These are phyloP conservation scores for Candida sanyaensis DNA, from an alignment of 1,139 yeast species.

Conservation along the genomic window DNA sequence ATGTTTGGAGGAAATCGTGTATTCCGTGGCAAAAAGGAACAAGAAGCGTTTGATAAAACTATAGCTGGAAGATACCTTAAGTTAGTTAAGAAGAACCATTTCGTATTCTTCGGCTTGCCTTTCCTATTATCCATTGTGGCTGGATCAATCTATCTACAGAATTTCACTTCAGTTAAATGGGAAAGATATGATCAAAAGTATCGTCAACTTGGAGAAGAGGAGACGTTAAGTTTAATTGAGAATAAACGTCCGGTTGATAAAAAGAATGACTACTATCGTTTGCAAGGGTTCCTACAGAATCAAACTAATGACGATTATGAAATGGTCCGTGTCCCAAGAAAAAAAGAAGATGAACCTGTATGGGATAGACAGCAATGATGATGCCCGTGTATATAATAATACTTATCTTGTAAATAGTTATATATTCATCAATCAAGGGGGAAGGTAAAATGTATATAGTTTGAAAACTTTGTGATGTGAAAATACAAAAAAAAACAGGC, in stretches of 20 bases:
- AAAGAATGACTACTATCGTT: slow-evolving; percentile 80
- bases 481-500: too few species aligned
- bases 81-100: slow-evolving; percentile 68
- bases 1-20: slow-evolving; percentile 37
- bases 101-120: slow-evolving; percentile 81
- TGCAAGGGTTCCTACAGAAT: slow-evolving; percentile 81
- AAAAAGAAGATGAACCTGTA: slow-evolving; percentile 87
- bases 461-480: too few species aligned
- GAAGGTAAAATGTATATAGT: too few species aligned
- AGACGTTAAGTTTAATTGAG: slow-evolving; percentile 60
- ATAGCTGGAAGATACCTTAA: slow-evolving; percentile 72
- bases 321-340: slow-evolving; percentile 70
- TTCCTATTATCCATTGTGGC: slow-evolving; percentile 78
- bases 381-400: neutral
- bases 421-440: too few species aligned
- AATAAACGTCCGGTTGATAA: slow-evolving; percentile 69
- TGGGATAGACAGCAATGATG: slow-evolving; percentile 34
- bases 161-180: slow-evolving; percentile 80
- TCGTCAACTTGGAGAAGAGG: slow-evolving; percentile 72
- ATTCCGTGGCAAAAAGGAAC: slow-evolving; percentile 72
- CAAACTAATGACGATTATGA: slow-evolving; percentile 52
- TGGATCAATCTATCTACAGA: slow-evolving; percentile 78
- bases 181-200: slow-evolving; percentile 78
- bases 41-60: slow-evolving; percentile 63
- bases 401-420: neutral